These are phyloP conservation scores for Lasiodiplodia hormozganensis DNA, from an alignment of 2,329 filamentous ascomycete genomes.

Conservation along the genomic window DNA sequence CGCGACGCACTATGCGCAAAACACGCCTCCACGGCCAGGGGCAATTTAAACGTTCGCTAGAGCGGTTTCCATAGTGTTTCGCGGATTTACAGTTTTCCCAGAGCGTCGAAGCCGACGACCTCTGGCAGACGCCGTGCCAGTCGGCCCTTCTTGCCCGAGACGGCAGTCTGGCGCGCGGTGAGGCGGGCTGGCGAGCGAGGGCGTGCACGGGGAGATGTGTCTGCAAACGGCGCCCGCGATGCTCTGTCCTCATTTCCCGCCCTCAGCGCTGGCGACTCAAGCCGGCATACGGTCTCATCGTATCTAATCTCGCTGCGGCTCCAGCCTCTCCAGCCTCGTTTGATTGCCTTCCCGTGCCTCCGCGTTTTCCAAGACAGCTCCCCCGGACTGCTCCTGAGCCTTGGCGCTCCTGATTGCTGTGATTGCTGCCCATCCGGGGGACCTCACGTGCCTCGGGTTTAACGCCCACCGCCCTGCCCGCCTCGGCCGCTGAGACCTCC, in stretches of 20 bases:
- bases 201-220: slow-evolving; percentile 1
- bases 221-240: slow-evolving; percentile 16
- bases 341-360: slow-evolving; percentile 20
- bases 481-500: neutral
- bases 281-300: slow-evolving; percentile 29
- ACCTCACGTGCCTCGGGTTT: slow-evolving; percentile 9
- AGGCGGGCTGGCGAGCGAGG: slow-evolving; percentile 1
- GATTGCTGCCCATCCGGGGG: neutral
- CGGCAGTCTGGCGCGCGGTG: slow-evolving; percentile 11
- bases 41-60: slow-evolving; percentile 27
- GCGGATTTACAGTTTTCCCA: slow-evolving; percentile 18
- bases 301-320: slow-evolving; percentile 22
- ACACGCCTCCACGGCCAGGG: slow-evolving; percentile 7
- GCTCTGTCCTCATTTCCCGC: slow-evolving; percentile 25
- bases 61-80: slow-evolving; percentile 23
- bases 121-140: slow-evolving; percentile 11
- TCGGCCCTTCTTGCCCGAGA: slow-evolving; percentile 26
- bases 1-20: slow-evolving; percentile 19
- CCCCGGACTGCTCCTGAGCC: slow-evolving; percentile 15
- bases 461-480: slow-evolving; percentile 6
- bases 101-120: neutral
- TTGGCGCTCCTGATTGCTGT: slow-evolving; percentile 5
- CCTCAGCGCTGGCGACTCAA: slow-evolving; percentile 15
- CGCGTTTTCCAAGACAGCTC: slow-evolving; percentile 20
- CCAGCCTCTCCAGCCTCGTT: slow-evolving; percentile 18